Conservation (phyloP, 768 basidiomycete genomes). For the Floccularia luteovirens region DNA sequence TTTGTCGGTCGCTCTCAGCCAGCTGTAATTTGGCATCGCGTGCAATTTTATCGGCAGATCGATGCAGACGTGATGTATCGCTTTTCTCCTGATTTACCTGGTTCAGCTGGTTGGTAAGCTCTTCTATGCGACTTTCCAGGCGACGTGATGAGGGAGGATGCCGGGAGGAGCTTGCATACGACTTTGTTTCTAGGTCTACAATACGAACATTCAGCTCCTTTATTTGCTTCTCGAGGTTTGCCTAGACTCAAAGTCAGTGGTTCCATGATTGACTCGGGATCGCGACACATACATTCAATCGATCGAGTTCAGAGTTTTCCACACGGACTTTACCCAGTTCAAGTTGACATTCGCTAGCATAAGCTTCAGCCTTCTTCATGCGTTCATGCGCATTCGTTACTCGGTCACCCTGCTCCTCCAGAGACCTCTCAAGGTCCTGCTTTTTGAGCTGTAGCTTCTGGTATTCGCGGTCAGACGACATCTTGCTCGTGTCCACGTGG, state of each 20-base stretch:
- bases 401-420: slow-evolving; percentile 75
- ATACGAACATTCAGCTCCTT: slow-evolving; percentile 81
- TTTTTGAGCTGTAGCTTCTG: slow-evolving; percentile 75
- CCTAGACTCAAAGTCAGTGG: slow-evolving; percentile 31
- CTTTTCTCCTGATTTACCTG: slow-evolving; percentile 42
- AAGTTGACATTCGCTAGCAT: slow-evolving; percentile 66
- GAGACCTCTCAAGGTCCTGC: slow-evolving; percentile 69
- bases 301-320: slow-evolving; percentile 80
- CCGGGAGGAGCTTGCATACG: slow-evolving; percentile 59
- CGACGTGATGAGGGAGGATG: slow-evolving; percentile 48
- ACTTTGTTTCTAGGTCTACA: slow-evolving; percentile 76
- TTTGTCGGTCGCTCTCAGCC: slow-evolving; percentile 56
- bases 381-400: slow-evolving; percentile 65
- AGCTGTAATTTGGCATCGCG: slow-evolving; percentile 49
- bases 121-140: slow-evolving; percentile 65
- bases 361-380: slow-evolving; percentile 75
- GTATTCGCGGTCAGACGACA: slow-evolving; percentile 65
- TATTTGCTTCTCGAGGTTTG: slow-evolving; percentile 75
- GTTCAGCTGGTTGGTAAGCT: slow-evolving; percentile 53
- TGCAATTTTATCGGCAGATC: slow-evolving; percentile 24
- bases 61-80: slow-evolving; percentile 33
- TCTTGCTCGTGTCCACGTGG: slow-evolving; percentile 58
- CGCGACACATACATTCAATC: slow-evolving; percentile 49
- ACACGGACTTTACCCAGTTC: slow-evolving; percentile 70
- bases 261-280: no score